A percentile compares a stretch with the other conserved stretches of the same genome.
Evolutionary conservation across 1,284 basidiomycete genomes (phyloP).

Genomic region (Cryptococcus sp.): DNA sequence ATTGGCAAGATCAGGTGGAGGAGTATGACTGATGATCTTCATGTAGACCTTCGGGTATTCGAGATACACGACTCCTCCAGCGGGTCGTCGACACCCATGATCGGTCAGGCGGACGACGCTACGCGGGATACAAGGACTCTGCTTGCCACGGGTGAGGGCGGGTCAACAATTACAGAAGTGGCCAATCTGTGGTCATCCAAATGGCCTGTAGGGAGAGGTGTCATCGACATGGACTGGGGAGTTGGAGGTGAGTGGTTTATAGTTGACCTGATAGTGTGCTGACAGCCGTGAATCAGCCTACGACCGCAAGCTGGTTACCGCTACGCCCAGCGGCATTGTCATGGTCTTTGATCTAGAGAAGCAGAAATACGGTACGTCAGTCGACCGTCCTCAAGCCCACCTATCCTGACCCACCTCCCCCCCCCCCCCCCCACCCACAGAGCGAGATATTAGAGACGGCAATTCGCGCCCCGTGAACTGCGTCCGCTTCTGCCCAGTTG

Average conservation of each 20-base stretch:
- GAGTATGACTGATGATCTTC: constrained; percentile 14
- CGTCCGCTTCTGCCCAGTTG: constrained; percentile 57
- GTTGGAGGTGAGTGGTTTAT: constrained; percentile 60
- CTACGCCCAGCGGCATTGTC: constrained; percentile 75
- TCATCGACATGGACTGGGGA: constrained; percentile 72
- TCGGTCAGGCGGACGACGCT: constrained; percentile 5
- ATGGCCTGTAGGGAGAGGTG: constrained; percentile 42
- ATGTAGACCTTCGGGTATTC: constrained; percentile 40
- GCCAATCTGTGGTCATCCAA: constrained; percentile 47
- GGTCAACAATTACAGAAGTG: constrained; percentile 40
- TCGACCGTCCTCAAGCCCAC: too few species aligned
- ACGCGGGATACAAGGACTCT: constrained; percentile 3
- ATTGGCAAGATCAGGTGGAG: too few species aligned
- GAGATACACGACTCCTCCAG: constrained; percentile 28
- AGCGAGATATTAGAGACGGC: too few species aligned
- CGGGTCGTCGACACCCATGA: constrained; percentile 17
- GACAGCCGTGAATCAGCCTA: constrained; percentile 57
- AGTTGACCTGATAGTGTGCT: neutral
- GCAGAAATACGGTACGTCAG: constrained; percentile 65
- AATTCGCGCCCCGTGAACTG: constrained; percentile 67
- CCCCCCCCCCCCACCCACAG: too few species aligned
- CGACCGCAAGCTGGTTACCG: constrained; percentile 74
- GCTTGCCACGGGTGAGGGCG: constrained; percentile 38
- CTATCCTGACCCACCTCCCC: too few species aligned
- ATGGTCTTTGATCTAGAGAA: constrained; percentile 80